phyloP scores from a whole-genome alignment of 2,329 filamentous ascomycete species.

The Bertia moriformis region DNA sequence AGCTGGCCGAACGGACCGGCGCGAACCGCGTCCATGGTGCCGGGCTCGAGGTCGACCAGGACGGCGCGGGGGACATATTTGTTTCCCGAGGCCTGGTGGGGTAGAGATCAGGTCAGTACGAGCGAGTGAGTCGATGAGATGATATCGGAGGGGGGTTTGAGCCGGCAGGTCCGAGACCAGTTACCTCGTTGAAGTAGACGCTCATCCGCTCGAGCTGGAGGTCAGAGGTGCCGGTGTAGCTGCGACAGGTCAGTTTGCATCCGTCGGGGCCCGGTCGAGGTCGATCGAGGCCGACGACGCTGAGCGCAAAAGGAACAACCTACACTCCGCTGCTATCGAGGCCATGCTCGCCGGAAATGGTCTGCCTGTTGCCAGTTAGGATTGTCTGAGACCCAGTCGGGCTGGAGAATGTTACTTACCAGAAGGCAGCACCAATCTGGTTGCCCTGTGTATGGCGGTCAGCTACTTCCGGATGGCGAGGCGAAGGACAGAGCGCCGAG shows the following conservation, averaged over 20 bases:
- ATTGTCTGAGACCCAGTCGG: not conserved
- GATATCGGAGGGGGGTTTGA: slow-evolving; percentile 1
- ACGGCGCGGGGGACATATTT: slow-evolving; percentile 70
- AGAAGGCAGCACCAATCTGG: slow-evolving; percentile 2
- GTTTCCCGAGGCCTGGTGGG: slow-evolving; percentile 54
- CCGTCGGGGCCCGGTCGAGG: slow-evolving; percentile 4
- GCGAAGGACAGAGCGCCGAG: slow-evolving; percentile 1
- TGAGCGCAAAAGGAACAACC: slow-evolving; percentile 19
- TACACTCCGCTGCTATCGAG: slow-evolving; percentile 62
- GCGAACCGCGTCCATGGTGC: slow-evolving; percentile 68
- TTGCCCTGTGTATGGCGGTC: slow-evolving; percentile 8
- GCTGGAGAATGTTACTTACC: not conserved
- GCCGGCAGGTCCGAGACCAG: no score
- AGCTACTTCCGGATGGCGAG: slow-evolving; percentile 6
- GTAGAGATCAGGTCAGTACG: no score
- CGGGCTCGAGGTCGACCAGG: slow-evolving; percentile 64
- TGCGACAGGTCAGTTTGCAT: slow-evolving; percentile 21
- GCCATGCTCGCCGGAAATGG: slow-evolving; percentile 50
- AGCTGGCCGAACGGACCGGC: slow-evolving; percentile 65
- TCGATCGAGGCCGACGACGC: slow-evolving; percentile 2
- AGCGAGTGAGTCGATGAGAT: not conserved
- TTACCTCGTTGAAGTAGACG: slow-evolving; percentile 71
- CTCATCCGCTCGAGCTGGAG: slow-evolving; percentile 71
- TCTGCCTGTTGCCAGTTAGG: slow-evolving; percentile 26
- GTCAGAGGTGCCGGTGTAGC: slow-evolving; percentile 64